Conservation (phyloP, 352 stramenopile species). For the Pythium aphanidermatum region DNA sequence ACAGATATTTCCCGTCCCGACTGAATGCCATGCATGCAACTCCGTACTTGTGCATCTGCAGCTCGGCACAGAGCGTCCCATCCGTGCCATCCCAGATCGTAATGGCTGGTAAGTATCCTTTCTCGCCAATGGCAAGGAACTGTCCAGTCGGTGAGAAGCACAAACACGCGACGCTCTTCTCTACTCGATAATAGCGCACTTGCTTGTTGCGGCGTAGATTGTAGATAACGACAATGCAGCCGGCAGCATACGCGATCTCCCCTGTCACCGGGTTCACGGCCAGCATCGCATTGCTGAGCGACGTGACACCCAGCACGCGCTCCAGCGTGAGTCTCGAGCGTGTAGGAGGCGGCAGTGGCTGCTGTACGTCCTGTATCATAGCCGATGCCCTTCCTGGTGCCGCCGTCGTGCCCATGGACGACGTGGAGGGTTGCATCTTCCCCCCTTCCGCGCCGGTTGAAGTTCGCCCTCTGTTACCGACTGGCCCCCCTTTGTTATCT, state of each 20-base stretch:
- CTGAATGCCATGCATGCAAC: constrained; percentile 79
- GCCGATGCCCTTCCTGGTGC: neutral
- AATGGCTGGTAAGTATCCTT: constrained; percentile 75
- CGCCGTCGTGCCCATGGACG: constrained; percentile 11
- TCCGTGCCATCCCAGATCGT: constrained; percentile 82
- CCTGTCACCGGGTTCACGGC: constrained; percentile 69
- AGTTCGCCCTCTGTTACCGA: constrained; percentile 2
- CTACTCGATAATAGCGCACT: constrained; percentile 83
- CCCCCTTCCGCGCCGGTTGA: constrained; percentile 13
- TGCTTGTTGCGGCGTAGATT: constrained; percentile 82
- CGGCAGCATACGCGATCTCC: constrained; percentile 82
- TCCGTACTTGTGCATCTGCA: constrained; percentile 80
- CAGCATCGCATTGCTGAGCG: constrained; percentile 67
- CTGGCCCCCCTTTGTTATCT: neutral
- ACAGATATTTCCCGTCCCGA: constrained; percentile 44
- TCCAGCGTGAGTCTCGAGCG: constrained; percentile 68
- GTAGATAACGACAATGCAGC: constrained; percentile 89
- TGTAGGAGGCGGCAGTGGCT: neutral
- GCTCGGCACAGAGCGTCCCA: constrained; percentile 72
- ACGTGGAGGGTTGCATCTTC: neutral
- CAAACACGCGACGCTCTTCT: constrained; percentile 77
- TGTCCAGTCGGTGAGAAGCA: constrained; percentile 80
- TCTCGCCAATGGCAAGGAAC: constrained; percentile 85
- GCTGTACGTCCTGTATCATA: constrained; percentile 2
- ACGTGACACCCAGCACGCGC: constrained; percentile 73